Conservation (phyloP, 1,284 basidiomycete genomes). For the Singerocomus rubriflavus region DNA sequence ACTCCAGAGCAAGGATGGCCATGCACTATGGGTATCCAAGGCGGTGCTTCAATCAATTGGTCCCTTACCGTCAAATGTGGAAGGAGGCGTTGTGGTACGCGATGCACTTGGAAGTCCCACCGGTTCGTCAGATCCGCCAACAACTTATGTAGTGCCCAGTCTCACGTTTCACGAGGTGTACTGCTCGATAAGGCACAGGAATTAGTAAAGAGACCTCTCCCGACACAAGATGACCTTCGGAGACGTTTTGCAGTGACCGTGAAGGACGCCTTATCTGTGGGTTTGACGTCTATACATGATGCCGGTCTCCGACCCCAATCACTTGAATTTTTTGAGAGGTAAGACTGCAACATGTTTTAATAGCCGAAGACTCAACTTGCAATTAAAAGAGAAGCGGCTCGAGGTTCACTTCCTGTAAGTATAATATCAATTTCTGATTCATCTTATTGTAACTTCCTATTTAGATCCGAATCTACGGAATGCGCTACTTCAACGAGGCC, state of each 20-base stretch:
- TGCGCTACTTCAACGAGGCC: conserved; percentile 68
- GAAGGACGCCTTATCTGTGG: conserved; percentile 63
- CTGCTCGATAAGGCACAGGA: conserved; percentile 73
- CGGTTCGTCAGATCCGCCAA: conserved; percentile 43
- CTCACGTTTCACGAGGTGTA: conserved; percentile 44
- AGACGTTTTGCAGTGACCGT: conserved; percentile 64
- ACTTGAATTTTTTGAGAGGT: conserved; percentile 74
- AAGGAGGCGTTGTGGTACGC: conserved; percentile 80
- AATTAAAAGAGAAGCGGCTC: conserved; percentile 48
- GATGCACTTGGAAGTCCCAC: conserved; percentile 70
- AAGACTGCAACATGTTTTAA: conserved; percentile 5
- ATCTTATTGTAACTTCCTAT: neutral
- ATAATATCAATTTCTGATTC: neutral
- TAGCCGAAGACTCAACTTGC: neutral
- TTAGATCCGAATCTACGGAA: conserved; percentile 71
- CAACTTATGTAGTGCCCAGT: neutral
- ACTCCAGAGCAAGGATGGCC: conserved; percentile 83
- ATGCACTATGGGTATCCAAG: conserved; percentile 84
- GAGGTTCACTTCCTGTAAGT: conserved; percentile 60
- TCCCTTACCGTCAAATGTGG: conserved; percentile 62
- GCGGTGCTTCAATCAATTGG: conserved; percentile 55
- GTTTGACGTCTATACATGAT: conserved; percentile 83
- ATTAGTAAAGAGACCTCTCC: conserved; percentile 57
- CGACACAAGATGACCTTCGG: conserved; percentile 62
- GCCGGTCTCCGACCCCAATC: conserved; percentile 71